Evolutionary conservation across 345 rosid species (phyloP), one percentile per base, ranked within the genome.

Genomic region (Eucalyptus fibrosa): DNA sequence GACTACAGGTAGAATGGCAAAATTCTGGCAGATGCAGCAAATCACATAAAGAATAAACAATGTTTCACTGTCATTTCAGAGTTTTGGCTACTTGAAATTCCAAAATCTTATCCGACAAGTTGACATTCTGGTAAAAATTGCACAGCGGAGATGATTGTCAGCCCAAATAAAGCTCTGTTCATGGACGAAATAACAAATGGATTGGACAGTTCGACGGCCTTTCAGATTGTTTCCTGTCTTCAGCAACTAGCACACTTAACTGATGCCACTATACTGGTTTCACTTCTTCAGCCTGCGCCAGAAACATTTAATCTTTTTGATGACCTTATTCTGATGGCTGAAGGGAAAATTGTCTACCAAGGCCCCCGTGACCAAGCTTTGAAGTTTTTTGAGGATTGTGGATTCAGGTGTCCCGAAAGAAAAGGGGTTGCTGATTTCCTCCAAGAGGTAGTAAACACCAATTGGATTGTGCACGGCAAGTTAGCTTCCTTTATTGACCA

Each of bases 171-270:
- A 92, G 94, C 97, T 55, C 32, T 96, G 14, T 94, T 96, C 88
- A 94, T 96, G 98, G 98, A 96, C 88, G 97, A 94, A 92, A 94
- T 96, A 90, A 92, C 97, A n/a, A 95, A 93, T 32, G 97, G 97
- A 24, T 90, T 95, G 65, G 98, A 96, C 89, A 96, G 96, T 87
- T 96, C 97, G 13, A 95, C 96, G 14, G 92, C 97, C 23, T 94
- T 87, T 90, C 98, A 96, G 93, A 92, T 96, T 50, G 92, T 93
- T 62, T 87, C 94, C 9, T 95, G 95, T 89, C 91, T 96, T 83
- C 94, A 94, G 93, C 96, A 96, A 60, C 86, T 93, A 69, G 98
- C 93, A 88, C 98, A 95, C 32, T 56, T 93, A 34, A 92, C 94
- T 24, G 93, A 96, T 67, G 93, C 96, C 24, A 95, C 98, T 16